Conservation (phyloP, 176 grass and related monocot genomes). For the Lolium multiflorum region DNA sequence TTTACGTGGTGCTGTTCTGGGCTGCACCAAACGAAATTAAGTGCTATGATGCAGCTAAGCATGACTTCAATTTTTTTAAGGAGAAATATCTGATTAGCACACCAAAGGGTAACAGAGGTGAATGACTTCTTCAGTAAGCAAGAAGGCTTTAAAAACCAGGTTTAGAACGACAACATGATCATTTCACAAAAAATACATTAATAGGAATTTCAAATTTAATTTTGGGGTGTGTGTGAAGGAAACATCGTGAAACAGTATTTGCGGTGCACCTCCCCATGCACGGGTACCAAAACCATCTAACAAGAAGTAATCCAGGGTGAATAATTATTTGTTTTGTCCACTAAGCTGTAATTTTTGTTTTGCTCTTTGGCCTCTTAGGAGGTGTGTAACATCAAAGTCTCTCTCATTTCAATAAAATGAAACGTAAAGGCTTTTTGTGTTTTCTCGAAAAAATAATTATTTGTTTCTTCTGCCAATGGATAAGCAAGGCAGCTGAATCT, state of each 20-base stretch:
- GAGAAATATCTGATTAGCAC: conserved; percentile 10
- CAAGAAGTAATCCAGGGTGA: background rate
- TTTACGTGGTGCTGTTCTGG: conserved; percentile 14
- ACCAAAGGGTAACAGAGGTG: background rate
- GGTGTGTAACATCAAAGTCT: no score
- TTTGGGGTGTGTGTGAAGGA: background rate
- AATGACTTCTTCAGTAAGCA: background rate
- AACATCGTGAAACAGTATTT: no score
- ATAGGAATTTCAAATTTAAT: background rate
- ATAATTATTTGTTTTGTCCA: background rate
- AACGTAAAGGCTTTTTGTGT: no score
- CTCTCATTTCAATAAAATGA: no score
- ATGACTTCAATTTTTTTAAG: conserved; percentile 14
- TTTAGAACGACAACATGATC: background rate
- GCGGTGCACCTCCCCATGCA: background rate
- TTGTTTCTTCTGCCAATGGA: background rate
- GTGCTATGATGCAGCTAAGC: conserved; percentile 41
- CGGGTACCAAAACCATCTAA: background rate
- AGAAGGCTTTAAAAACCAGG: no score
- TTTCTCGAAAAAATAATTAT: no score
- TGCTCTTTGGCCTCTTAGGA: no score
- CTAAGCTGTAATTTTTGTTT: no score
- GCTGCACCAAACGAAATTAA: conserved; percentile 20
- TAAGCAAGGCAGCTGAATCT: background rate
- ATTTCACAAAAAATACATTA: background rate